A percentile compares a stretch with the other conserved stretches of the same genome.
Conservation (phyloP, 768 basidiomycete genomes). For the Lepiota venenata region DNA sequence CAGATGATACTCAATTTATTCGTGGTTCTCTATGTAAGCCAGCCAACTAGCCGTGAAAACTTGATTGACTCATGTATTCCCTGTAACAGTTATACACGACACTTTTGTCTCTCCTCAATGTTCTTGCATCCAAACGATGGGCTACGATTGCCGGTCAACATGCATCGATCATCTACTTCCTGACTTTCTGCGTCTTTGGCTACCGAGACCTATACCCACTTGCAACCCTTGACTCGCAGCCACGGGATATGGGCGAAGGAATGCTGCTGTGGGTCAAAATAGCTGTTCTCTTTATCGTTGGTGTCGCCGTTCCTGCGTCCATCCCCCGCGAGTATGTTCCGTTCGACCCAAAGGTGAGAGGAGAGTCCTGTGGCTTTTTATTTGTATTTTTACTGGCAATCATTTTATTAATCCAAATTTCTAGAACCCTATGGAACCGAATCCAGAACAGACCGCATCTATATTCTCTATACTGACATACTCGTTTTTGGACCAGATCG, state of each 20-base stretch:
- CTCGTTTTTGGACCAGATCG: conserved; percentile 52
- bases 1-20: conserved; percentile 26
- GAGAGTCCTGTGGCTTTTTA: neutral
- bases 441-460: conserved; percentile 53
- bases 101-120: conserved; percentile 37
- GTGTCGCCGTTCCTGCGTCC: conserved; percentile 10
- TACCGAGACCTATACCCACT: conserved; percentile 18
- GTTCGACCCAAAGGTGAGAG: conserved; percentile 13
- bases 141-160: conserved; percentile 39
- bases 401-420: neutral
- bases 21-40: conserved; percentile 7
- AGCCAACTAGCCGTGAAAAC: conserved; percentile 27
- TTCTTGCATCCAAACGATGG: conserved; percentile 35
- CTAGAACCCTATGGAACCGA: conserved; percentile 33
- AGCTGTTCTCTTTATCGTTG: conserved; percentile 7
- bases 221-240: conserved; percentile 10
- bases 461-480: conserved; percentile 41
- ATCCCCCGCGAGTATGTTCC: conserved; percentile 16
- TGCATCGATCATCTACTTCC: conserved; percentile 19
- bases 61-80: neutral
- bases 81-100: neutral
- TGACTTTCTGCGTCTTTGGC: conserved; percentile 13
- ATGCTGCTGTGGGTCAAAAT: conserved; percentile 17
- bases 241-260: conserved; percentile 14
- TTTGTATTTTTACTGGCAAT: neutral